Evolutionary conservation across 1,284 basidiomycete genomes (phyloP).

Genomic region (Rhodotorula sp.): DNA sequence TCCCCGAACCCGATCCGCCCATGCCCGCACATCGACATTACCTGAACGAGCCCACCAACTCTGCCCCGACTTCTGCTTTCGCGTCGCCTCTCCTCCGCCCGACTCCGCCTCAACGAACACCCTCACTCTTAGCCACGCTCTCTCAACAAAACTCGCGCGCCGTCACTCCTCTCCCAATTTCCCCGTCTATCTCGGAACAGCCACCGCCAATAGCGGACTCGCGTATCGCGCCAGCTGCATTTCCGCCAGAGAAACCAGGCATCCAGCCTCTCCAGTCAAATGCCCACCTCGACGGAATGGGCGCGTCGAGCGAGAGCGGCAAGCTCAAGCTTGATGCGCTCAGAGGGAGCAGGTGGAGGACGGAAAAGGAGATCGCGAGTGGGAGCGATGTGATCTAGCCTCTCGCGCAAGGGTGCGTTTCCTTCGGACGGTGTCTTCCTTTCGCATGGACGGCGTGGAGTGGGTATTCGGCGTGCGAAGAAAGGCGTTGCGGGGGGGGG

Average conservation of each 20-base stretch:
- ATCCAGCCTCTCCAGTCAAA: slow-evolving; percentile 6
- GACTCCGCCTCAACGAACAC: not conserved
- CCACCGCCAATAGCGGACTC: not conserved
- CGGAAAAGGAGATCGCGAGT: slow-evolving; percentile 36
- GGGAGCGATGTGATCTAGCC: slow-evolving; percentile 34
- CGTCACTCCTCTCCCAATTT: slow-evolving; percentile 18
- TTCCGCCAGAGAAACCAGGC: not conserved
- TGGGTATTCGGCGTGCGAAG: not conserved
- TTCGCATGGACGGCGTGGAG: not conserved
- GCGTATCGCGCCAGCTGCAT: not conserved
- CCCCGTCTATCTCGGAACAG: not conserved
- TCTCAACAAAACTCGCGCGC: slow-evolving; percentile 5
- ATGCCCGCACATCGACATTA: slow-evolving; percentile 1
- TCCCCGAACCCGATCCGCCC: slow-evolving; percentile 16
- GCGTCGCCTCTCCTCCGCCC: not conserved
- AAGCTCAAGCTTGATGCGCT: slow-evolving; percentile 32
- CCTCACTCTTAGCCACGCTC: slow-evolving; percentile 6
- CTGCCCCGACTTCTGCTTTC: not conserved
- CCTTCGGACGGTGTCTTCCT: not conserved
- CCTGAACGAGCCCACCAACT: not conserved
- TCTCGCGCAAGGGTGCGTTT: not conserved
- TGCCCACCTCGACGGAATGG: slow-evolving; percentile 7
- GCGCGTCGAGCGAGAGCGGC: slow-evolving; percentile 12
- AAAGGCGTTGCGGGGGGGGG: not conserved
- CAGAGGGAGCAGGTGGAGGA: slow-evolving; percentile 31